These are phyloP conservation scores for Pseudogymnoascus sp. DNA, from an alignment of 2,329 filamentous ascomycete genomes.

Conservation along the genomic window DNA sequence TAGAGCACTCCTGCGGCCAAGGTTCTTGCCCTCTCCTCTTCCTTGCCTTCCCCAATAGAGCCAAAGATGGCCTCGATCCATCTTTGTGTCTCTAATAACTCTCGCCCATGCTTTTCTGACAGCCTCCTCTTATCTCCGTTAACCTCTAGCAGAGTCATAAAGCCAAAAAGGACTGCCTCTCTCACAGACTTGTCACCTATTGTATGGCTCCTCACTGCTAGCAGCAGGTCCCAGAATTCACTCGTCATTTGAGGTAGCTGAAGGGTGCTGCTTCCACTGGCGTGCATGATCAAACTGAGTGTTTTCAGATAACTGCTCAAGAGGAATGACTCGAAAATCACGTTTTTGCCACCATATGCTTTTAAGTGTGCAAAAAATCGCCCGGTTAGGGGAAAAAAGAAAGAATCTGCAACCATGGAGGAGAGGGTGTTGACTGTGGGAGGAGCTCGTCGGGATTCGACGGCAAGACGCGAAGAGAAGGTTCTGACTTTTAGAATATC, in stretches of 20 bases:
- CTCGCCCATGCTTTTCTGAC: slow-evolving; percentile 63
- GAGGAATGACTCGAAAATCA: slow-evolving; percentile 66
- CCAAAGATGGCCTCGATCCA: slow-evolving; percentile 78
- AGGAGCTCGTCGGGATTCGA: slow-evolving; percentile 47
- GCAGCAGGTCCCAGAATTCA: slow-evolving; percentile 76
- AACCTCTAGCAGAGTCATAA: slow-evolving; percentile 73
- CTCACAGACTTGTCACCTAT: slow-evolving; percentile 58
- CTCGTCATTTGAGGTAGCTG: slow-evolving; percentile 70
- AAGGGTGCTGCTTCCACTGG: slow-evolving; percentile 70
- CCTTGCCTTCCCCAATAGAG: slow-evolving; percentile 35
- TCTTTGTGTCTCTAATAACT: slow-evolving; percentile 76
- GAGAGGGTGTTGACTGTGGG: slow-evolving; percentile 70
- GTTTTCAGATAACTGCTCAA: slow-evolving; percentile 80
- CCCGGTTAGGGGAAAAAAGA: slow-evolving; percentile 81
- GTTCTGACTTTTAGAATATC: slow-evolving; percentile 80
- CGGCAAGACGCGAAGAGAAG: slow-evolving; percentile 69
- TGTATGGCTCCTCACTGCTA: slow-evolving; percentile 54
- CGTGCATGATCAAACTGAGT: slow-evolving; percentile 71
- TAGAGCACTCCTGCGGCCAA: slow-evolving; percentile 70
- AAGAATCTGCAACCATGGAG: slow-evolving; percentile 61
- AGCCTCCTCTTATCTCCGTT: slow-evolving; percentile 66
- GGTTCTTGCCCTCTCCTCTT: slow-evolving; percentile 74
- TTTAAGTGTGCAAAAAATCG: slow-evolving; percentile 62
- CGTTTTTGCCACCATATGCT: slow-evolving; percentile 44
- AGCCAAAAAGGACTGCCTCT: slow-evolving; percentile 66